phyloP scores from a whole-genome alignment of 139 green algal species.

The Mychonastes homosphaera region DNA sequence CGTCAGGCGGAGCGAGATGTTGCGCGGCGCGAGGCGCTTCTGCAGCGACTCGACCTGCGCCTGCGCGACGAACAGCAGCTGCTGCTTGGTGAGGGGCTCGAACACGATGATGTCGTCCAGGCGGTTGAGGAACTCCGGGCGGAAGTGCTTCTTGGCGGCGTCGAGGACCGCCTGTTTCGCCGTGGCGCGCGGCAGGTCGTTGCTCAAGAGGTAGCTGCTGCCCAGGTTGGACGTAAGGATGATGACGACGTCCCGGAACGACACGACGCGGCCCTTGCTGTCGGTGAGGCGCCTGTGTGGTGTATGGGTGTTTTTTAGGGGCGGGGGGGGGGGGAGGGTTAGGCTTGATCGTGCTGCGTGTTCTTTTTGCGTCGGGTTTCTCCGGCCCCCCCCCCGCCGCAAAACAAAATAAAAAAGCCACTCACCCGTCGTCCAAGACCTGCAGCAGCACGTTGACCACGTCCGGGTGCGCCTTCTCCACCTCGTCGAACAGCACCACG shows the following conservation, averaged over 20 bases:
- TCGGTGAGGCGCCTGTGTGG: slow-evolving; percentile 33
- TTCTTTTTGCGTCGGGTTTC: too few relatives aligned
- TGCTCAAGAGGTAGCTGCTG: slow-evolving; percentile 22
- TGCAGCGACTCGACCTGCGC: slow-evolving; percentile 57
- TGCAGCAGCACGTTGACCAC: slow-evolving; percentile 84
- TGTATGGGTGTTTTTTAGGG: too few relatives aligned
- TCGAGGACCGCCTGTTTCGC: slow-evolving; percentile 11
- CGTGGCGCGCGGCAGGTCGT: slow-evolving; percentile 1
- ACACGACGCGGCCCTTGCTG: slow-evolving; percentile 77
- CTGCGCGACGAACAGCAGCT: slow-evolving; percentile 62
- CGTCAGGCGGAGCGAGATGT: slow-evolving; percentile 42
- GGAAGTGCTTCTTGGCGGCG: slow-evolving; percentile 14
- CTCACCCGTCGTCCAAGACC: slow-evolving; percentile 71
- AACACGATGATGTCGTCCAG: slow-evolving; percentile 87
- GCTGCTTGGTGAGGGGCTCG: slow-evolving; percentile 45
- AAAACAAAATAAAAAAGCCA: too few relatives aligned
- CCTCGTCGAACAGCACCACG: slow-evolving; percentile 77
- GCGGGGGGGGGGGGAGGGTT: not conserved
- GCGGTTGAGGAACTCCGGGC: slow-evolving; percentile 79
- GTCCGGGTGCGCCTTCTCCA: slow-evolving; percentile 41
- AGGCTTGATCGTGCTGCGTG: too few relatives aligned
- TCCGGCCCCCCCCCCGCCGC: too few relatives aligned
- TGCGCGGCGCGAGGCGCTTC: slow-evolving; percentile 41
- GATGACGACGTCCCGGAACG: slow-evolving; percentile 87
- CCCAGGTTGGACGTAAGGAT: slow-evolving; percentile 96